A percentile compares a stretch with the other conserved stretches of the same genome.
Conservation (phyloP, 1,139 yeast genomes). For the Suhomyces panamericanus region DNA sequence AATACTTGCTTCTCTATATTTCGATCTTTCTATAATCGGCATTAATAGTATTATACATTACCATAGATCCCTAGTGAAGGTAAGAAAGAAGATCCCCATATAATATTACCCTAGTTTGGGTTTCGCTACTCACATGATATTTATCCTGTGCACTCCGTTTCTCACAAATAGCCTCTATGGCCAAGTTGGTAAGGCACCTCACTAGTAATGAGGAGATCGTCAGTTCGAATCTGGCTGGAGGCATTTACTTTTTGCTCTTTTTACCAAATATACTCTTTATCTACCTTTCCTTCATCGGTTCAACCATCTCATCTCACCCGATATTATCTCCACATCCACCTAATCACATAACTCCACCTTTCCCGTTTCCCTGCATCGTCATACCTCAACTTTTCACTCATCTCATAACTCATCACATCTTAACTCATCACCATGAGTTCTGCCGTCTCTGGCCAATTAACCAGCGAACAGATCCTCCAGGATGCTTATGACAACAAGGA, state of each 20-base stretch:
- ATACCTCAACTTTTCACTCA: neutral
- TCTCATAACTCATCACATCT: conserved; percentile 3
- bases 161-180: conserved; percentile 23
- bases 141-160: no score
- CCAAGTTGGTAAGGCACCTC: conserved; percentile 93
- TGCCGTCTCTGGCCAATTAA: conserved; percentile 16
- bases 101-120: no score
- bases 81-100: no score
- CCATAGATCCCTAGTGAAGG: no score
- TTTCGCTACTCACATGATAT: no score
- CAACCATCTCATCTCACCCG: neutral
- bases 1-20: no score
- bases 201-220: conserved; percentile 90
- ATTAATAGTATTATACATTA: no score
- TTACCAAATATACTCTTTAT: no score
- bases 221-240: conserved; percentile 84
- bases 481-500: conserved; percentile 37
- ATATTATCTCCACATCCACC: neutral
- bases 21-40: no score
- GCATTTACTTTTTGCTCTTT: conserved; percentile 40
- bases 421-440: conserved; percentile 7
- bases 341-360: neutral
- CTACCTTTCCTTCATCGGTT: neutral
- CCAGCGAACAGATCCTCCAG: conserved; percentile 42
- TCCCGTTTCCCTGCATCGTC: neutral